Evolutionary conservation across 225 moss, liverwort and hornwort species (phyloP).

Genomic region (Sphagnum tenellum): DNA sequence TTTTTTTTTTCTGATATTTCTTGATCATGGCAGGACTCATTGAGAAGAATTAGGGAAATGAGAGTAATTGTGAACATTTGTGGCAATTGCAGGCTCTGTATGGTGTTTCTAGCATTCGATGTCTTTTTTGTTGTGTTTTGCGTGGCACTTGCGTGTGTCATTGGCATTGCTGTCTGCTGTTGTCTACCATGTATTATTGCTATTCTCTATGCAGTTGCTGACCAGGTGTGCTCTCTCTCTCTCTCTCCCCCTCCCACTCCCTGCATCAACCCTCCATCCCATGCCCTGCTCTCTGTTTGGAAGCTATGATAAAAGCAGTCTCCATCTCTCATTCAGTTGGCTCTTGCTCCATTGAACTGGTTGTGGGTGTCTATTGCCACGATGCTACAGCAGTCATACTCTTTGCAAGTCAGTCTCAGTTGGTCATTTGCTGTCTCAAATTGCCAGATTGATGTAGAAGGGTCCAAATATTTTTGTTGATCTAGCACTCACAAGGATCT

Average conservation of each 20-base stretch:
- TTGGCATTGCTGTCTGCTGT: conserved; percentile 98
- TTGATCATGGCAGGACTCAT: too few species aligned
- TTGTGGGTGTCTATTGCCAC: too few species aligned
- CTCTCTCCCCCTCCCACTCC: not conserved
- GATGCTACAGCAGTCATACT: too few species aligned
- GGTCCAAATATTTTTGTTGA: too few species aligned
- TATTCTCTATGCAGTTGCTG: conserved; percentile 94
- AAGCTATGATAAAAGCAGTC: not conserved
- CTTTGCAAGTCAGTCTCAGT: too few species aligned
- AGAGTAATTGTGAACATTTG: not conserved
- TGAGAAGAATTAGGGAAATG: too few species aligned
- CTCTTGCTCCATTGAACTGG: too few species aligned
- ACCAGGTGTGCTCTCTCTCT: conserved; percentile 40
- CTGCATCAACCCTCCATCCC: not conserved
- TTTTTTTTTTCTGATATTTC: too few species aligned
- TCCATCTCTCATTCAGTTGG: too few species aligned
- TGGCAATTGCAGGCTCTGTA: conserved; percentile 53
- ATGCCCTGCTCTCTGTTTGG: not conserved
- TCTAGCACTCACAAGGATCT: not conserved
- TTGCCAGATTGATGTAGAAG: not conserved
- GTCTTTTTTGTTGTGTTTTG: conserved; percentile 99
- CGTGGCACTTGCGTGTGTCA: conserved; percentile 95
- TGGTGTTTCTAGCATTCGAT: conserved; percentile 92
- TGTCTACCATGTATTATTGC: conserved; percentile 99
- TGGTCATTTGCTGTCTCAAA: too few species aligned